Percentiles rank a stretch among this genome's conserved stretches.
Conservation (phyloP, 2,329 filamentous ascomycete genomes). For the Colletotrichum sp. region DNA sequence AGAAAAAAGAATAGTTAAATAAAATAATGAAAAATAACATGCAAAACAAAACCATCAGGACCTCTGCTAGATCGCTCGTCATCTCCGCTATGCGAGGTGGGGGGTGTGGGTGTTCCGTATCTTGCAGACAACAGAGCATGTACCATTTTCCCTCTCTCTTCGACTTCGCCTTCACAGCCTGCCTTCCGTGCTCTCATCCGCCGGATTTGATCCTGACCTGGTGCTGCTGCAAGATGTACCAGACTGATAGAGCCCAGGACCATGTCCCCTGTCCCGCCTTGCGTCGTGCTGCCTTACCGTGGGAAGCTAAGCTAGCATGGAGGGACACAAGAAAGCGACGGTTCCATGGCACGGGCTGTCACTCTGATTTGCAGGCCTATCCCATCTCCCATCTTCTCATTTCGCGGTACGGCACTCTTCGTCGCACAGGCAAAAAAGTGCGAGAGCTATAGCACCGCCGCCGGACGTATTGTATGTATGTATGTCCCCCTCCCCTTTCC, state of each 20-base stretch:
- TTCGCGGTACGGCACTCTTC: neutral
- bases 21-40: neutral
- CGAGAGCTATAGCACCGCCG: neutral
- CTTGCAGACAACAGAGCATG: neutral
- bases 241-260: neutral
- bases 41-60: neutral
- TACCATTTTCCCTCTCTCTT: neutral
- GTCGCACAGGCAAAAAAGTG: neutral
- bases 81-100: neutral
- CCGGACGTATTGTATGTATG: neutral
- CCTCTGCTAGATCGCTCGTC: slow-evolving; percentile 1
- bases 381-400: neutral
- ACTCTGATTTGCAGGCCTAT: neutral
- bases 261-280: neutral
- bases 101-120: neutral
- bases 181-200: neutral
- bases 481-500: neutral
- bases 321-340: neutral
- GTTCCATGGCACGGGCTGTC: neutral
- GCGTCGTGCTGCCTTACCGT: neutral
- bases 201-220: neutral
- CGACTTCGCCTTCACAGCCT: neutral
- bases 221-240: neutral
- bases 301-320: neutral
- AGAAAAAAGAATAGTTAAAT: neutral